phyloP scores from a whole-genome alignment of 768 basidiomycete species.

The Phaffia tasmanica region DNA sequence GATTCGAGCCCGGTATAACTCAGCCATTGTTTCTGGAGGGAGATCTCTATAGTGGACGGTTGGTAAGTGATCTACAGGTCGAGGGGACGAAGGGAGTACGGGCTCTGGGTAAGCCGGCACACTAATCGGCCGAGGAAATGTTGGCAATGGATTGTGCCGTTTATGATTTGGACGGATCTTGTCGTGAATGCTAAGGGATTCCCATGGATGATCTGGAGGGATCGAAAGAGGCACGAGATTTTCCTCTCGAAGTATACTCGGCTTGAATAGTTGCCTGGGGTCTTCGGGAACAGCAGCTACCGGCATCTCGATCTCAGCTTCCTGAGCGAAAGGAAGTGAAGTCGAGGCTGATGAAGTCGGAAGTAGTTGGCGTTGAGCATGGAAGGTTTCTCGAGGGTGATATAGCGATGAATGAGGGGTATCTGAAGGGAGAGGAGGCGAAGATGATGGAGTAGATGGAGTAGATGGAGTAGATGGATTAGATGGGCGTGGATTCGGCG shows the following conservation, averaged over 20 bases:
- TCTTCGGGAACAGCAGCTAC: too few species aligned
- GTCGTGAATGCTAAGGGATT: slow-evolving; percentile 13
- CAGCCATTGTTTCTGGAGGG: slow-evolving; percentile 11
- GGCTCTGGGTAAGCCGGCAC: slow-evolving; percentile 19
- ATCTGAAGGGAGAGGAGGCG: background rate
- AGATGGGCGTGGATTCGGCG: background rate
- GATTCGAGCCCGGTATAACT: slow-evolving; percentile 7
- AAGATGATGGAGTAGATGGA: background rate
- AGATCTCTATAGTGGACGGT: slow-evolving; percentile 13
- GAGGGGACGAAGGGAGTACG: slow-evolving; percentile 10
- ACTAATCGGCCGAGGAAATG: slow-evolving; percentile 12
- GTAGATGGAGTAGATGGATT: background rate
- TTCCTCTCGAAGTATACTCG: background rate
- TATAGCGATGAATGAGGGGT: background rate
- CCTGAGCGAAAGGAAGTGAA: background rate
- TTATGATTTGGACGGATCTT: slow-evolving; percentile 3
- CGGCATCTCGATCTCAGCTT: background rate
- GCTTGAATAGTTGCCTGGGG: slow-evolving; percentile 12
- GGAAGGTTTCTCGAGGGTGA: slow-evolving; percentile 4
- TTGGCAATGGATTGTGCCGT: slow-evolving; percentile 7
- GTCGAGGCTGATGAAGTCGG: background rate
- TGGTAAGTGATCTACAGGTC: background rate
- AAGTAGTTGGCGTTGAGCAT: background rate
- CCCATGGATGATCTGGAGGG: slow-evolving; percentile 16
- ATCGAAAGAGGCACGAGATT: slow-evolving; percentile 5